Conservation (phyloP, 305 asterid genomes). For the Fraxinus baroniana region DNA sequence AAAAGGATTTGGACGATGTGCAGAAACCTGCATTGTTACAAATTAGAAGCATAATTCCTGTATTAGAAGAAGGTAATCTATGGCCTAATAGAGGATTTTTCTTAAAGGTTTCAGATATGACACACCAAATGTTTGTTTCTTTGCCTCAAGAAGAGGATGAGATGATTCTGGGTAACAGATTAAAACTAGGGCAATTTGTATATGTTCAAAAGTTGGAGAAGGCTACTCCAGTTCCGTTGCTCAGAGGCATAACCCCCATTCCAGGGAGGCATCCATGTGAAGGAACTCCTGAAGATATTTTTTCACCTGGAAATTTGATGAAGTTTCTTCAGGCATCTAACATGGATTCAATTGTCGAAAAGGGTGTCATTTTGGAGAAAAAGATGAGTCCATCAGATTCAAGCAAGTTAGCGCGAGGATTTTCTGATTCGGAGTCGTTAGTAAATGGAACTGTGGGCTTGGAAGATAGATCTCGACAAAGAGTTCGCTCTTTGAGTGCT, state of each 20-base stretch:
- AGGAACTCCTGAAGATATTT: slow-evolving; percentile 57
- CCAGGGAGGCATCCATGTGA: slow-evolving; percentile 61
- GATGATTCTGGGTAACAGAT: slow-evolving; percentile 57
- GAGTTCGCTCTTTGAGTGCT: slow-evolving; percentile 44
- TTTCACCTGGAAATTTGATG: slow-evolving; percentile 30
- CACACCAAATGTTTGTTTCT: slow-evolving; percentile 61
- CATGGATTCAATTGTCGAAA: slow-evolving; percentile 50
- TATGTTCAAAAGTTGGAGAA: slow-evolving; percentile 46
- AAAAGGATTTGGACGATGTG: slow-evolving; percentile 23
- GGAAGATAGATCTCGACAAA: slow-evolving; percentile 19
- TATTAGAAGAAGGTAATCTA: slow-evolving; percentile 67
- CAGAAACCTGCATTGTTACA: slow-evolving; percentile 50
- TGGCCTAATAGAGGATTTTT: slow-evolving; percentile 72
- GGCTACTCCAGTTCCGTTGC: slow-evolving; percentile 60
- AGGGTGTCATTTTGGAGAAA: slow-evolving; percentile 65
- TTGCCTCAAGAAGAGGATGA: slow-evolving; percentile 61
- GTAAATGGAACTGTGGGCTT: slow-evolving; percentile 20
- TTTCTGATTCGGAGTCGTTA: slow-evolving; percentile 32
- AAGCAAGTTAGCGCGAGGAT: slow-evolving; percentile 27
- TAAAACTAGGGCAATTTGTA: slow-evolving; percentile 65
- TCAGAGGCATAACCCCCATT: slow-evolving; percentile 50
- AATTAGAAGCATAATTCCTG: slow-evolving; percentile 75
- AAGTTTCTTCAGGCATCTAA: slow-evolving; percentile 32
- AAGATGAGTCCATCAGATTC: slow-evolving; percentile 27
- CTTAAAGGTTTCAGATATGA: slow-evolving; percentile 63